These are phyloP conservation scores for Yarrowia sp. DNA, from an alignment of 805 yeast species.

Conservation along the genomic window DNA sequence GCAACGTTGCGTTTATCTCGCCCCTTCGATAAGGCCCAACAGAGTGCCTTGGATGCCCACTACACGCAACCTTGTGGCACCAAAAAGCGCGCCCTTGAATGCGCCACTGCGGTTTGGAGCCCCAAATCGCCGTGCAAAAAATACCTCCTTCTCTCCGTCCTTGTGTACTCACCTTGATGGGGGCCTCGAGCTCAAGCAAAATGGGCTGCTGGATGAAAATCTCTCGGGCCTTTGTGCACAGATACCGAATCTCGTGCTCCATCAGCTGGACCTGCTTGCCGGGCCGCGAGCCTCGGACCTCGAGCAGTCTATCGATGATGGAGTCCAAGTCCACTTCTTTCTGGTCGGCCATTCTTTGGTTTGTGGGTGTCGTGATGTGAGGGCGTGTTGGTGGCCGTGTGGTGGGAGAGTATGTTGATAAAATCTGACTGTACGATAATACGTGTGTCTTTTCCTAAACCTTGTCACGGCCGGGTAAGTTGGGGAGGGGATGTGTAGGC, in stretches of 20 bases:
- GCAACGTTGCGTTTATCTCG: constrained; percentile 32
- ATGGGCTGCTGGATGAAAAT: constrained; percentile 98
- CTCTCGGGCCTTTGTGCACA: constrained; percentile 97
- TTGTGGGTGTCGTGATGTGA: constrained; percentile 25
- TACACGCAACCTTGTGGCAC: too few relatives aligned
- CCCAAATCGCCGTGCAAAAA: background rate
- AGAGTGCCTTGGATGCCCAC: background rate
- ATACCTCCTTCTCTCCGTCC: background rate
- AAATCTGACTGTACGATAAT: constrained; percentile 38
- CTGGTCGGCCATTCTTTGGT: constrained; percentile 50
- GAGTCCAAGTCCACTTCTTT: constrained; percentile 92
- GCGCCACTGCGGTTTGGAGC: background rate
- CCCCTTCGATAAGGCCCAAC: constrained; percentile 23
- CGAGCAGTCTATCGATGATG: constrained; percentile 93
- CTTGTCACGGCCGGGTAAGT: constrained; percentile 38
- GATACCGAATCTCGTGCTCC: constrained; percentile 92
- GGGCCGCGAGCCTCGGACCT: constrained; percentile 98
- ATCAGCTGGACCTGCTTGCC: constrained; percentile 94
- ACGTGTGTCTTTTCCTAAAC: constrained; percentile 37
- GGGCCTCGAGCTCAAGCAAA: constrained; percentile 93
- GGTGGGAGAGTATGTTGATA: constrained; percentile 34
- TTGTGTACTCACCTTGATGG: constrained; percentile 63
- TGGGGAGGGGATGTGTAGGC: constrained; percentile 34
- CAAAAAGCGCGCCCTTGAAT: too few relatives aligned
- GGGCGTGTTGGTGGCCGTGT: constrained; percentile 36